A percentile compares a stretch with the other conserved stretches of the same genome.
phyloP scores from a whole-genome alignment of 169 alveolate genomes.

The Pseudocohnilembus persalinus region DNA sequence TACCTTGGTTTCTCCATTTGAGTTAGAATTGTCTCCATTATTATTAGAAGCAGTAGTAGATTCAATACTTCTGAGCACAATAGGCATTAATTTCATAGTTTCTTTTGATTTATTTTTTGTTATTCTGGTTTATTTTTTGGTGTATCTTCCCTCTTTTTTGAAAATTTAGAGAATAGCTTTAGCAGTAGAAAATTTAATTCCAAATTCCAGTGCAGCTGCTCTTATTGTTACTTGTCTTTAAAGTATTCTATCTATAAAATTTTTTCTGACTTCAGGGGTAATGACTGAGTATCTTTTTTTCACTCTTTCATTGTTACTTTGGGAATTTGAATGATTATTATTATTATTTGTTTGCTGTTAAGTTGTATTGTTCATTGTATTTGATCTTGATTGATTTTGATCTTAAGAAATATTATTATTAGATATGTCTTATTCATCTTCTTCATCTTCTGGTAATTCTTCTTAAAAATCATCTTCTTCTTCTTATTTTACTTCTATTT shows the following conservation, averaged over 20 bases:
- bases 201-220: slow-evolving; percentile 25
- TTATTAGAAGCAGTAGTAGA: background rate
- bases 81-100: background rate
- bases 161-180: slow-evolving; percentile 28
- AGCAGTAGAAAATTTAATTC: slow-evolving; percentile 33
- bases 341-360: no score
- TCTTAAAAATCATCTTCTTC: no score
- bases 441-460: no score
- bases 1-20: background rate
- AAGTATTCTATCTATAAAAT: background rate
- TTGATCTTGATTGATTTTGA: no score
- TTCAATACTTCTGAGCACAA: background rate
- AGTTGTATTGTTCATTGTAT: no score
- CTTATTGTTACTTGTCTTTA: slow-evolving; percentile 5
- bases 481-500: no score
- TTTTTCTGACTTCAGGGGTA: background rate
- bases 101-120: slow-evolving; percentile 2
- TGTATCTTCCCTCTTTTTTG: slow-evolving; percentile 20
- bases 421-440: no score
- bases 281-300: background rate
- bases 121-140: slow-evolving; percentile 11
- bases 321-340: no score
- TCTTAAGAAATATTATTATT: no score
- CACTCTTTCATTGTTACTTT: no score
- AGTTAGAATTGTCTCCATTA: no score